These are phyloP conservation scores for Trichoderma sp. DNA, from an alignment of 2,329 filamentous ascomycete species.

Conservation along the genomic window DNA sequence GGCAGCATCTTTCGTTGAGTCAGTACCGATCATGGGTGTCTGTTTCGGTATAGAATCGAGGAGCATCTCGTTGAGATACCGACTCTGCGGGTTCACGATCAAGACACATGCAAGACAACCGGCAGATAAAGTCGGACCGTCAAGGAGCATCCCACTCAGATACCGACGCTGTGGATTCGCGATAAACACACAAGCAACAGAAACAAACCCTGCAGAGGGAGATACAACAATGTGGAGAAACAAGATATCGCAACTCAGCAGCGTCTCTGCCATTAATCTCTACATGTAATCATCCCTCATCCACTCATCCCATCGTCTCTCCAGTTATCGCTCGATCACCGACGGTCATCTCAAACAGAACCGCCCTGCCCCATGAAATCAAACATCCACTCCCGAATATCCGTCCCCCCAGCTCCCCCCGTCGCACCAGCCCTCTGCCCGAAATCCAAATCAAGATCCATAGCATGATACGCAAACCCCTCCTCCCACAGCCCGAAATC, in stretches of 20 bases:
- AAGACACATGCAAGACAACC: neutral
- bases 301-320: too few species aligned
- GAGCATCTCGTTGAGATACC: slow-evolving; percentile 1
- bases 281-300: neutral
- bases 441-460: slow-evolving; percentile 41
- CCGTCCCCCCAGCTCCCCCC: slow-evolving; percentile 4
- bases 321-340: too few species aligned
- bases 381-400: slow-evolving; percentile 23
- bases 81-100: neutral
- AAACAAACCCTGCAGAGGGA: neutral
- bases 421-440: slow-evolving; percentile 32
- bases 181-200: neutral
- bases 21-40: neutral
- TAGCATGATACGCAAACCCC: slow-evolving; percentile 43
- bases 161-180: neutral
- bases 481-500: slow-evolving; percentile 45
- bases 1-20: neutral
- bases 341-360: too few species aligned
- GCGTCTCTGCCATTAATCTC: neutral
- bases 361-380: slow-evolving; percentile 20
- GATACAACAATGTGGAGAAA: neutral
- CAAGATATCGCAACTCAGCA: neutral
- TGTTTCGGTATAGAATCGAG: neutral
- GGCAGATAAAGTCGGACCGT: too few species aligned
- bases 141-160: neutral